phyloP scores from a whole-genome alignment of 176 grass and related monocot genomes.

The Phragmites australis region DNA sequence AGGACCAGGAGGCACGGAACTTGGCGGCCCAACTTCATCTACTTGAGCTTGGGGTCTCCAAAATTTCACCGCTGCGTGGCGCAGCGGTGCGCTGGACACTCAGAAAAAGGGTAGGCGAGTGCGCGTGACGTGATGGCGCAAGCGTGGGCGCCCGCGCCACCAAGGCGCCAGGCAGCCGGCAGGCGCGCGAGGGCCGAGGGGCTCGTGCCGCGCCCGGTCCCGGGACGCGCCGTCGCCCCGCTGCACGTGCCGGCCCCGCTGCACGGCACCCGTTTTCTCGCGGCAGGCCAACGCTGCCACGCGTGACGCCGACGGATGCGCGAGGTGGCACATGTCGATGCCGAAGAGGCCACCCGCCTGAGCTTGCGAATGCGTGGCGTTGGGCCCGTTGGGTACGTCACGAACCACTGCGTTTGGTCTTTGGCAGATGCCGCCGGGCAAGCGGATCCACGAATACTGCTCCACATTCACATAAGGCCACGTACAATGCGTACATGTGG shows the following conservation, averaged over 20 bases:
- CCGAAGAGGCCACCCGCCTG: background rate
- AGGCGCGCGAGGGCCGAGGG: background rate
- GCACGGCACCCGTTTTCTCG: background rate
- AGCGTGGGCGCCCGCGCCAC: background rate
- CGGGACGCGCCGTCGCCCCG: background rate
- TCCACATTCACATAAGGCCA: too few relatives aligned
- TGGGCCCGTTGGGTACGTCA: background rate
- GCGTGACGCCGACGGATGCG: background rate
- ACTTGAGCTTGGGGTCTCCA: too few relatives aligned
- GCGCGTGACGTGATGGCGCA: conserved; percentile 15
- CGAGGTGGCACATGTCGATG: background rate
- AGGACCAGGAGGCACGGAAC: background rate
- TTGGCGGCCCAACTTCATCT: too few relatives aligned
- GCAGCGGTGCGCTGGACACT: background rate
- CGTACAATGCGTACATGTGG: too few relatives aligned
- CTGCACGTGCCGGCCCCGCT: background rate
- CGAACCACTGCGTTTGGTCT: background rate
- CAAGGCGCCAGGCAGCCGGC: background rate
- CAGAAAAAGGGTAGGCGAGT: background rate
- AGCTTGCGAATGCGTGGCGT: background rate
- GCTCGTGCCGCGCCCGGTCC: background rate
- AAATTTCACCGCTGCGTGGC: too few relatives aligned
- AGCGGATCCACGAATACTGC: too few relatives aligned
- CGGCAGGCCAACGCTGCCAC: background rate
- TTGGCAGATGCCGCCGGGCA: background rate